These are phyloP conservation scores for Schoenoplectus triqueter DNA, from an alignment of 202 grass and related monocot genomes.

Conservation along the genomic window DNA sequence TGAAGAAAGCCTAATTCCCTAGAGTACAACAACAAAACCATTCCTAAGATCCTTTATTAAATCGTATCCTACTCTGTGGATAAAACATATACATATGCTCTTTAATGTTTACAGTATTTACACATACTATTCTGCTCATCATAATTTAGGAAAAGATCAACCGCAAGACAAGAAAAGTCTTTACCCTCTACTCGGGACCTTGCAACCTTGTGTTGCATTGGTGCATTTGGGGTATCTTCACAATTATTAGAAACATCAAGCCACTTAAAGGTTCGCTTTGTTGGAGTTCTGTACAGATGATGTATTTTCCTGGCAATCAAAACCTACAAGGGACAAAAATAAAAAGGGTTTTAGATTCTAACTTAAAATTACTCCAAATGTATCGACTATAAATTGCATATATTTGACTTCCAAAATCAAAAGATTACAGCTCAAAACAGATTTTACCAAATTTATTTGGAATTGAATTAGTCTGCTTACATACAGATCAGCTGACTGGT, in stretches of 20 bases:
- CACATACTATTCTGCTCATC: conserved; percentile 44
- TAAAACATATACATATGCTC: conserved; percentile 22
- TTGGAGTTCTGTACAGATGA: conserved; percentile 75
- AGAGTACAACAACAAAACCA: conserved; percentile 34
- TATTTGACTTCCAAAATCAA: neutral
- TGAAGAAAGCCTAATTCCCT: conserved; percentile 56
- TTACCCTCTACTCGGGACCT: conserved; percentile 48
- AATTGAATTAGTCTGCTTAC: neutral
- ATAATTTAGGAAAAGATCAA: conserved; percentile 52
- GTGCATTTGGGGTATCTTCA: conserved; percentile 55
- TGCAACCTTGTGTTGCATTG: conserved; percentile 67
- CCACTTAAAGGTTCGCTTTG: conserved; percentile 42
- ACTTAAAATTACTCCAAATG: neutral
- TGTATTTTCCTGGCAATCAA: conserved; percentile 67
- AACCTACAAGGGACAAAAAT: conserved; percentile 45
- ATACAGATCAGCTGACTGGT: neutral
- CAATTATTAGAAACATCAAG: neutral
- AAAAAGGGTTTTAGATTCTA: conserved; percentile 16
- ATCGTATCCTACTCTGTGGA: conserved; percentile 29
- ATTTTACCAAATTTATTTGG: conserved; percentile 1
- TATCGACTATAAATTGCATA: conserved; percentile 1
- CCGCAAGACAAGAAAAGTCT: conserved; percentile 53
- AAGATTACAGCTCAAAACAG: neutral
- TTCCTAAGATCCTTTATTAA: conserved; percentile 26
- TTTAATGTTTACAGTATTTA: conserved; percentile 47